A percentile compares a stretch with the other conserved stretches of the same genome.
phyloP scores from a whole-genome alignment of 1,284 basidiomycete genomes.

The Fomitiporia mediterranea region DNA sequence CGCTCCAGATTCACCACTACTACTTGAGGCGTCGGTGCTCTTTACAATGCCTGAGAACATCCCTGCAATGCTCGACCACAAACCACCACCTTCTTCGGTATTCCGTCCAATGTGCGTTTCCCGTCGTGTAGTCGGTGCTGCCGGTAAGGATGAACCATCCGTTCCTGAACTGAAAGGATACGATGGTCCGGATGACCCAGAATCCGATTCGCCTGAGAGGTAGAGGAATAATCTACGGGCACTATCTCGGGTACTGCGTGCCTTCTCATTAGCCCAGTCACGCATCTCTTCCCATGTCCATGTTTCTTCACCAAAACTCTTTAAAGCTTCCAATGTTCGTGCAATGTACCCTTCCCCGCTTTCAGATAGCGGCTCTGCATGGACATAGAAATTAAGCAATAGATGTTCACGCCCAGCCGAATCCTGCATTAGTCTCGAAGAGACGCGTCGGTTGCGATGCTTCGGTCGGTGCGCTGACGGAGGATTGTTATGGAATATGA shows the following conservation, averaged over 20 bases:
- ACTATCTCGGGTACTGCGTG: conserved; percentile 38
- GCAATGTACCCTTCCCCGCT: conserved; percentile 40
- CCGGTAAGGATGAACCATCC: not conserved
- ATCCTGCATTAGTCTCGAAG: conserved; percentile 68
- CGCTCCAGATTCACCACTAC: conserved; percentile 11
- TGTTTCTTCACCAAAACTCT: conserved; percentile 34
- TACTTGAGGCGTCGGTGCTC: conserved; percentile 30
- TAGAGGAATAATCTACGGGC: conserved; percentile 59
- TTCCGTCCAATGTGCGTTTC: conserved; percentile 27
- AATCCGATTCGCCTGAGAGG: conserved; percentile 51
- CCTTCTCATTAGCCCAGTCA: conserved; percentile 40
- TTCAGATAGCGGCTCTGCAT: conserved; percentile 43
- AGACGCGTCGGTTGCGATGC: conserved; percentile 74
- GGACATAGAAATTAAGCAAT: conserved; percentile 74
- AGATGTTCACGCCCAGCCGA: conserved; percentile 70
- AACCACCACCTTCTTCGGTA: conserved; percentile 36
- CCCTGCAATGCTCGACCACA: conserved; percentile 51
- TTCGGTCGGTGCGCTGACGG: conserved; percentile 65
- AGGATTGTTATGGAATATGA: conserved; percentile 74
- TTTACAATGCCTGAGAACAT: conserved; percentile 65
- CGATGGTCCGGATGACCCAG: conserved; percentile 17
- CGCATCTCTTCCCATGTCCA: conserved; percentile 51
- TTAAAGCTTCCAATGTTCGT: conserved; percentile 10
- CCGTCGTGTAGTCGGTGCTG: conserved; percentile 31
- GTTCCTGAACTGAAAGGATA: conserved; percentile 3